Evolutionary conservation across 2,329 filamentous ascomycete genomes (phyloP).

Genomic region (Ophiosphaerella herpotricha): DNA sequence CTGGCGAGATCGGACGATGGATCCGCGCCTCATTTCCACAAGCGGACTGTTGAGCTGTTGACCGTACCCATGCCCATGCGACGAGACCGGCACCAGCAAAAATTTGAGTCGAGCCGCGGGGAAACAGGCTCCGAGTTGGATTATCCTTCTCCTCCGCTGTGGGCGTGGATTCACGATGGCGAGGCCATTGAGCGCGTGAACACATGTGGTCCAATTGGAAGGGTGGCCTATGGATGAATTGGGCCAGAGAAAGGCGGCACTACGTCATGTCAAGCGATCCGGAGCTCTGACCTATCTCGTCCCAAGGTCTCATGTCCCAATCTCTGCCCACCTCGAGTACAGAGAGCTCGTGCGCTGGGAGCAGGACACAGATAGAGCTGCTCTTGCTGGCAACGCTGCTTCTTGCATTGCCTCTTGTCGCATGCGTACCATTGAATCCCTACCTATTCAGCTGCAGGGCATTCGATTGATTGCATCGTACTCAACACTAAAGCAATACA

Average conservation of each 20-base stretch:
- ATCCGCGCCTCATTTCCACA: constrained; percentile 28
- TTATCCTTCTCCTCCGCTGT: constrained; percentile 1
- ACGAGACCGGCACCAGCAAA: constrained; percentile 4
- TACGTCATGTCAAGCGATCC: constrained; percentile 24
- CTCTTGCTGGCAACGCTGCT: constrained; percentile 1
- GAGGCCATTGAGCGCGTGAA: constrained; percentile 6
- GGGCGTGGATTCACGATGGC: constrained; percentile 8
- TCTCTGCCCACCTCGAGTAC: constrained; percentile 7
- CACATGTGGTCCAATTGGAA: not conserved
- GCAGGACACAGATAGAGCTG: constrained; percentile 1
- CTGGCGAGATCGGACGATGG: constrained; percentile 14
- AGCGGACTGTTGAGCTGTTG: constrained; percentile 33
- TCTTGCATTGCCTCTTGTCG: constrained; percentile 1
- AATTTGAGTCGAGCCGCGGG: constrained; percentile 5
- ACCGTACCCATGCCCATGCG: constrained; percentile 22
- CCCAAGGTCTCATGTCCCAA: constrained; percentile 1
- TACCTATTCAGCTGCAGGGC: constrained; percentile 17
- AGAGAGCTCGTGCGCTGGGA: constrained; percentile 23
- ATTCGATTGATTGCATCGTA: constrained; percentile 20
- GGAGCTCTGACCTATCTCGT: constrained; percentile 16
- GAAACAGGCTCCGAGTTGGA: not conserved
- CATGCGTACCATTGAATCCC: constrained; percentile 4
- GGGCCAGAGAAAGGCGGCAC: constrained; percentile 1
- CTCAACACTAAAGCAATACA: constrained; percentile 23
- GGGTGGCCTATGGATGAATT: not conserved